Evolutionary conservation across 129 eudicot species (phyloP), one percentile per base, ranked within the genome.

Genomic region (Flaveria linearis): DNA sequence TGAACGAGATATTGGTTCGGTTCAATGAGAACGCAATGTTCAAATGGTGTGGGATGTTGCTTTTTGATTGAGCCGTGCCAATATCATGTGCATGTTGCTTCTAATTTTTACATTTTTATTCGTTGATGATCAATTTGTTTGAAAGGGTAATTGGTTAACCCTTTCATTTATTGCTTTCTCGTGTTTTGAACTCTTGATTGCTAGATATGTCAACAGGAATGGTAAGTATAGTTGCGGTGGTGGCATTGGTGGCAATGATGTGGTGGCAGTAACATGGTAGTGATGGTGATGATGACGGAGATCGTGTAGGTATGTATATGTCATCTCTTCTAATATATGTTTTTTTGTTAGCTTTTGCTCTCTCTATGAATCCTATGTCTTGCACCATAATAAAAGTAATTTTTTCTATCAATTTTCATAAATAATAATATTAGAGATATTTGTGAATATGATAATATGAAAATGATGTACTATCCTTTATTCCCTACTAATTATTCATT

Each of bases 1-100:
- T 72, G 80, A 78, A 77, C 90, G 90, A 66, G 90, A 86, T 86
- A 81, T 86, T 86, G 90, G 90, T 83, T 82, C 90, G 90, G 90
- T 86, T 86, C 90, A 86, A 86, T 86, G 78, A 80, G 73, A 86
- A 81, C 74, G 76, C 11, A 14, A 79, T 73, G 86, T 57, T 86
- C 75, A n/a, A 60, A 69, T 81, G 47, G 8, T 7, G 18, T 57
- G 30, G 81, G 74, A 79, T 39, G 71, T 69, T 73, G 82, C 47
- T 85, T 85, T 87, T 57, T 85, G 89, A 87, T 87, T 87, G 92
- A 87, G 92, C 92, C 92, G 92, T 82, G 92, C 92, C 92, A 87
- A 87, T 87, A 87, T 87, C 92, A 82, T 78, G 88, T 84, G 76
- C 82, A 79, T 75, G 58, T 68, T 85, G 72, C 82, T 79, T 79